phyloP scores from a whole-genome alignment of 495 filamentous ascomycete species.

The Rhizodiscina lignyota region DNA sequence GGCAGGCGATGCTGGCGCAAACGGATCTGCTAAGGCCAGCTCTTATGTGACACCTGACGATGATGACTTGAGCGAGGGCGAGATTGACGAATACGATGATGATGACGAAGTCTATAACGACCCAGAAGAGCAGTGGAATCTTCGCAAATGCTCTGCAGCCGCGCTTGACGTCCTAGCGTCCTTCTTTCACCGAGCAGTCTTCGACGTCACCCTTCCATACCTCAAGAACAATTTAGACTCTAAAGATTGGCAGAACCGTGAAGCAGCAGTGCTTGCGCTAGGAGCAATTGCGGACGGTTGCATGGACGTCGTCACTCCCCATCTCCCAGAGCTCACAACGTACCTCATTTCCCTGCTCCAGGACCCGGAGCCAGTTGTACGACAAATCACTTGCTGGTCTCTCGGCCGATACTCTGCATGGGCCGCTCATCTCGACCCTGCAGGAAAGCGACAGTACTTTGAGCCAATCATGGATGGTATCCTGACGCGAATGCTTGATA shows the following conservation, averaged over 20 bases:
- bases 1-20: slow-evolving; percentile 32
- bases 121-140: slow-evolving; percentile 86
- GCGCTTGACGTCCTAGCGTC: slow-evolving; percentile 87
- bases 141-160: slow-evolving; percentile 94
- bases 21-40: slow-evolving; percentile 13
- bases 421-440: slow-evolving; percentile 60
- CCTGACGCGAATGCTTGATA: slow-evolving; percentile 81
- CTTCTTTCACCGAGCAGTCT: slow-evolving; percentile 75
- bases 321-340: slow-evolving; percentile 78
- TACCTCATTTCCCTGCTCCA: slow-evolving; percentile 79
- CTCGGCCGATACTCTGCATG: slow-evolving; percentile 86
- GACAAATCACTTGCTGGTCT: slow-evolving; percentile 97
- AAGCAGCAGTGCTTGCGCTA: slow-evolving; percentile 87
- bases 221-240: slow-evolving; percentile 80
- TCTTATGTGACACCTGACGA: slow-evolving; percentile 16
- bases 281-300: slow-evolving; percentile 94
- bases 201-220: slow-evolving; percentile 82
- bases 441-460: slow-evolving; percentile 61
- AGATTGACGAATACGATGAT: slow-evolving; percentile 62
- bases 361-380: slow-evolving; percentile 79
- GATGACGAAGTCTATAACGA: slow-evolving; percentile 60
- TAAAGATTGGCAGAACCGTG: slow-evolving; percentile 77
- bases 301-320: slow-evolving; percentile 73
- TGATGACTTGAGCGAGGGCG: slow-evolving; percentile 69
- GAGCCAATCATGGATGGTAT: slow-evolving; percentile 98